Percentiles rank a stretch among this genome's conserved stretches.
Conservation (phyloP, 208 protist species). For the Spongospora subterranea region DNA sequence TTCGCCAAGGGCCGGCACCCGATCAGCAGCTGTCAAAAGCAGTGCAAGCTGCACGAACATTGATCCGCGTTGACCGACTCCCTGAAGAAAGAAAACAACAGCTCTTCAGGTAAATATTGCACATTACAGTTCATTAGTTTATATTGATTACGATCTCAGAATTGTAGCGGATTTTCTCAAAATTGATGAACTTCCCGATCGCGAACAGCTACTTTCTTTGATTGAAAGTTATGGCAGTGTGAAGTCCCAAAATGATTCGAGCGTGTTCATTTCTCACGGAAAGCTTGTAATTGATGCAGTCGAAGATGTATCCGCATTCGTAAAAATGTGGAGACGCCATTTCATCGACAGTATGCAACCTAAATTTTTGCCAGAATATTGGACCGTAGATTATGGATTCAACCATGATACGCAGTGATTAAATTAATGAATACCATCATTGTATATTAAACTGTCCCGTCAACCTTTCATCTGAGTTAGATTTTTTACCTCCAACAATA, state of each 20-base stretch:
- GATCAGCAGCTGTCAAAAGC: background rate
- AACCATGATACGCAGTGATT: background rate
- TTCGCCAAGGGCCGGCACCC: background rate
- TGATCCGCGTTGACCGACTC: background rate
- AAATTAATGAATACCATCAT: background rate
- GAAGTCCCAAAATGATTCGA: too few relatives aligned
- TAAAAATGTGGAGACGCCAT: background rate
- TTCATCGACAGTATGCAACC: slow-evolving; percentile 39
- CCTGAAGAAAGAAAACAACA: background rate
- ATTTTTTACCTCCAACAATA: background rate
- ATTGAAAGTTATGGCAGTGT: background rate
- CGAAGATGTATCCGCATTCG: background rate
- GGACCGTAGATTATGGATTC: slow-evolving; percentile 25
- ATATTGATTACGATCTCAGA: background rate
- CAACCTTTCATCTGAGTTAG: too few relatives aligned
- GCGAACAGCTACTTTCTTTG: background rate
- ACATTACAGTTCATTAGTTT: background rate
- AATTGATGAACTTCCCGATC: background rate
- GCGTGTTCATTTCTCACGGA: slow-evolving; percentile 7
- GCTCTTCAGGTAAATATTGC: background rate
- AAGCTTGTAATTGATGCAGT: background rate
- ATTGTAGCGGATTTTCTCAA: background rate
- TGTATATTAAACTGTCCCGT: background rate
- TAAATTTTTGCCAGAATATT: slow-evolving; percentile 17
- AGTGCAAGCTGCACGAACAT: background rate